Evolutionary conservation across 225 moss, liverwort and hornwort species (phyloP).

Genomic region (Thuidium tamariscinum): DNA sequence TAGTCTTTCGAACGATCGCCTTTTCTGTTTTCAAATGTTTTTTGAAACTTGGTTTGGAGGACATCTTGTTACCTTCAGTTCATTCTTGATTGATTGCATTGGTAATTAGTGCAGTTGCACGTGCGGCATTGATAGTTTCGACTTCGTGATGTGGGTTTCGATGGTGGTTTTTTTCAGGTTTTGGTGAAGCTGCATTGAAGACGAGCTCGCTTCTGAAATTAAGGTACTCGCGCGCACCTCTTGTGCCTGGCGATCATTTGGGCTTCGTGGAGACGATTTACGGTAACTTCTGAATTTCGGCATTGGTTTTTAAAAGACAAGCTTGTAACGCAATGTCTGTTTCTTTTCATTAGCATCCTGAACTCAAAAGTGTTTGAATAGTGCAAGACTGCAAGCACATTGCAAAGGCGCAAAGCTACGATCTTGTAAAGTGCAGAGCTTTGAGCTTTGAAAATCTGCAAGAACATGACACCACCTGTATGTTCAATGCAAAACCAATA

Average conservation of each 20-base stretch:
- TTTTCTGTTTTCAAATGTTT: neutral
- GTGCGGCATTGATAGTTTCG: neutral
- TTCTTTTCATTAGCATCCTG: neutral
- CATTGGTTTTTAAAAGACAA: neutral
- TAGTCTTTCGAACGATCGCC: neutral
- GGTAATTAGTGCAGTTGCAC: no score
- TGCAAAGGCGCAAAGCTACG: neutral
- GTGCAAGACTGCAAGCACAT: neutral
- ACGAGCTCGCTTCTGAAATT: neutral
- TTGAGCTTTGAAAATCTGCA: neutral
- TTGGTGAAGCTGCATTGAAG: neutral
- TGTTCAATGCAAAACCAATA: neutral
- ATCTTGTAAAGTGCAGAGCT: neutral
- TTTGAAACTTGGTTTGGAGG: no score
- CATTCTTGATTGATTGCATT: neutral
- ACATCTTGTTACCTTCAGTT: neutral
- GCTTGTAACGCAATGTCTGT: neutral
- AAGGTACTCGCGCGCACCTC: neutral
- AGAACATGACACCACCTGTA: neutral
- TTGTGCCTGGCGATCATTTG: neutral
- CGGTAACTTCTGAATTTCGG: neutral
- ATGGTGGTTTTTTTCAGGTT: neutral
- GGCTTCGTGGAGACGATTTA: neutral
- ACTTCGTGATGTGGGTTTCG: neutral
- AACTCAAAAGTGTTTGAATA: neutral